phyloP scores from a whole-genome alignment of 2,329 filamentous ascomycete genomes.

The Epichloe sylvatica region DNA sequence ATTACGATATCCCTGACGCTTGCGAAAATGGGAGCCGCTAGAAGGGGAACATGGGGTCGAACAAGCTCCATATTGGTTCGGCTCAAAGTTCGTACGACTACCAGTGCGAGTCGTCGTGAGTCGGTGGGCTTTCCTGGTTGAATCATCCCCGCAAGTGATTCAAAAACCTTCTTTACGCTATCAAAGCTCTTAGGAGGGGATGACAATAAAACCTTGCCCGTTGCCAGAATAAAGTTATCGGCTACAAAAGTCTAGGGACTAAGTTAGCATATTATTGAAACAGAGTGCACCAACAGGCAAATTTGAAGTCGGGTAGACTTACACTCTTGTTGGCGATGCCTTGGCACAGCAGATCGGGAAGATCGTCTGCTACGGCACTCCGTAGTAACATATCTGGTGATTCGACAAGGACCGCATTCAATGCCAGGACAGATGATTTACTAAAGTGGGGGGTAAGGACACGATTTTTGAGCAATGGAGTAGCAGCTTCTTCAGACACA shows the following conservation, averaged over 20 bases:
- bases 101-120: constrained; percentile 71
- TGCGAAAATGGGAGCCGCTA: constrained; percentile 77
- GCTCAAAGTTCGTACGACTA: constrained; percentile 74
- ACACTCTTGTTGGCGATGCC: constrained; percentile 67
- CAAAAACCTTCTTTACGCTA: constrained; percentile 59
- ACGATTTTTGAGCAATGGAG: constrained; percentile 48
- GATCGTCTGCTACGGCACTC: constrained; percentile 53
- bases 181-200: constrained; percentile 59
- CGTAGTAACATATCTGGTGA: constrained; percentile 56
- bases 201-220: constrained; percentile 76
- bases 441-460: constrained; percentile 66
- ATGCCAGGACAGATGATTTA: constrained; percentile 65
- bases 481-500: constrained; percentile 57
- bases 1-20: constrained; percentile 85
- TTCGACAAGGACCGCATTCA: constrained; percentile 81
- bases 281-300: constrained; percentile 8
- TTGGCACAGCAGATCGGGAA: constrained; percentile 62
- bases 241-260: constrained; percentile 56
- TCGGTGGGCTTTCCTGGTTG: constrained; percentile 67
- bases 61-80: constrained; percentile 68
- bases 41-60: constrained; percentile 62
- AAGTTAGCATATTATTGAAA: constrained; percentile 1
- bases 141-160: constrained; percentile 60
- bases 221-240: constrained; percentile 77
- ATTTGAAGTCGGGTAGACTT: constrained; percentile 20